Evolutionary conservation across 2,329 filamentous ascomycete species (phyloP), one percentile per base, ranked within the genome.

Genomic region (Xylaria sp.): DNA sequence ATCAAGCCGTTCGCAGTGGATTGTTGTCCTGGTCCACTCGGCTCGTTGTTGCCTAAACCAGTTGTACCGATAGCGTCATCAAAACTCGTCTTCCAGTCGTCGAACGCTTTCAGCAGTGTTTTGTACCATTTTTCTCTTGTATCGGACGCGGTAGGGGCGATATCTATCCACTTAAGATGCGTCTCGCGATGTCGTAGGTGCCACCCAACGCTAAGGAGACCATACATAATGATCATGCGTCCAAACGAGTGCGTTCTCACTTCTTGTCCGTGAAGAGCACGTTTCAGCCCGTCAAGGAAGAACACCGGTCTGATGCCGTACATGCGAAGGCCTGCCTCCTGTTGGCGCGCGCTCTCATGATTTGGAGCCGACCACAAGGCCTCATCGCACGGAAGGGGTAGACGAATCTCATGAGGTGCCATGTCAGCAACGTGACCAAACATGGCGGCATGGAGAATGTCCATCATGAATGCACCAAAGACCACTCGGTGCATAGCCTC

Each of bases 361-460:
- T 88, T 94, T 1, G 89, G 90, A 1, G 94, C 94, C 12, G 90
- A 91, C 94, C 94, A 98, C 2, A 97, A 81, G 1, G 90, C 88
- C 79, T 97, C 93, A 75, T 97, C 93, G 77, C 94, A 97, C 0
- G 94, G 94, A 4, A 98, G 82, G 0, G 93, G 92, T 4, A 97
- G 84, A 4, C 93, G 89, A 81, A 98, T 92, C 79, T 97, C 94
- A 75, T 97, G 93, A 0, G 93, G 92, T 0, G 93, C 92, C 93
- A 97, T 97, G 69, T 94, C 93, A 0, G 93, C 93, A 0, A 91
- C 90, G 78, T 97, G 94, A 0, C 94, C 94, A 75, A 97, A 97
- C 89, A 97, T 96, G 24, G 92, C 94, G 0, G 93, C 93, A 77
- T 98, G 94, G 0, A 93, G 91, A 6, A 93, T 92, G 76, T 98